A percentile compares a stretch with the other conserved stretches of the same genome.
Conservation (phyloP, 208 protist species). For the Trypanosoma lewisi region DNA sequence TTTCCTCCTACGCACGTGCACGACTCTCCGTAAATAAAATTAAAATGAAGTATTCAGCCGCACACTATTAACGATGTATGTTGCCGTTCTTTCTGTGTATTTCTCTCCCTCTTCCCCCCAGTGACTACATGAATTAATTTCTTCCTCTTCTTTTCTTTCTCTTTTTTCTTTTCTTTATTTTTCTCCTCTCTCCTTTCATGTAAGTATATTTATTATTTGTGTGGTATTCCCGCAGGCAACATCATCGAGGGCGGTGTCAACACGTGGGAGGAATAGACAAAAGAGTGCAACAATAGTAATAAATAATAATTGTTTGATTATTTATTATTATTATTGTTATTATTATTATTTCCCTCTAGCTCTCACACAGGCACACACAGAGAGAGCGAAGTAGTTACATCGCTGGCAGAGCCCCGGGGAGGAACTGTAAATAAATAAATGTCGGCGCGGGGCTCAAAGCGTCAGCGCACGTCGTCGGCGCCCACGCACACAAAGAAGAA, state of each 20-base stretch:
- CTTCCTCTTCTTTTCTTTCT: too few species aligned
- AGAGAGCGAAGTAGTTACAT: not conserved
- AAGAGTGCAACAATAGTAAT: not conserved
- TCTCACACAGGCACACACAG: conserved; percentile 14
- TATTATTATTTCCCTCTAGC: conserved; percentile 5
- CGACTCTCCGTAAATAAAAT: too few species aligned
- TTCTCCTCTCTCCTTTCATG: not conserved
- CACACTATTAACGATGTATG: too few species aligned
- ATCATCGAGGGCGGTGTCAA: not conserved
- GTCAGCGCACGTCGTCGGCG: not conserved
- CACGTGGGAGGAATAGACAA: not conserved
- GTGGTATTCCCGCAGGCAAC: too few species aligned
- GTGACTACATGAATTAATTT: too few species aligned
- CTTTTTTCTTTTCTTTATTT: conserved; percentile 7
- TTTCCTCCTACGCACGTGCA: not conserved
- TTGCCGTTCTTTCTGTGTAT: too few species aligned
- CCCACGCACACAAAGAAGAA: not conserved
- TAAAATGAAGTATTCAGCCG: too few species aligned
- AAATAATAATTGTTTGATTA: not conserved
- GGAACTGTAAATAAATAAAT: conserved; percentile 1
- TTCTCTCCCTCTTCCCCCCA: too few species aligned
- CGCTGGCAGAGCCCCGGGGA: not conserved
- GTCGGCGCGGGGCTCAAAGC: not conserved
- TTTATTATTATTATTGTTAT: not conserved
- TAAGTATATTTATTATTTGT: not conserved